A percentile compares a stretch with the other conserved stretches of the same genome.
These are phyloP conservation scores for Monilinia laxa DNA, from an alignment of 2,329 filamentous ascomycete genomes.

Conservation along the genomic window DNA sequence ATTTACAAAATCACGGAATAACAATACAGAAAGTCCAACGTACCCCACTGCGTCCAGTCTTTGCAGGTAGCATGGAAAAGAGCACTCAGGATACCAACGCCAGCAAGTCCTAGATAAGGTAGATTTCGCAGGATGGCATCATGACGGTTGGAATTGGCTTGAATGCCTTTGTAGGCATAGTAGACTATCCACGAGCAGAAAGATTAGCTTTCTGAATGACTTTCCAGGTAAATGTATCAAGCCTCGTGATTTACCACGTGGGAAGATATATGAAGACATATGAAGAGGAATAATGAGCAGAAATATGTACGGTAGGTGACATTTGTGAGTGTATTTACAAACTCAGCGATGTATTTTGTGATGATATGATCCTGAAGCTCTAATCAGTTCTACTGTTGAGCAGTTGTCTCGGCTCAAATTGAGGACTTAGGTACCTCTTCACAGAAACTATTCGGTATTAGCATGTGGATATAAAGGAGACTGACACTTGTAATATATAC, in stretches of 20 bases:
- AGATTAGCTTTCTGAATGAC: neutral
- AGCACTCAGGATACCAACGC: constrained; percentile 45
- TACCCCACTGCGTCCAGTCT: constrained; percentile 49
- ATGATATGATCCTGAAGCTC: constrained; percentile 52
- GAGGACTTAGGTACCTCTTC: constrained; percentile 34
- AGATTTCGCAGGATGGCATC: constrained; percentile 39
- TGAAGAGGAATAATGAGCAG: constrained; percentile 12
- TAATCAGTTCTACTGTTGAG: constrained; percentile 1
- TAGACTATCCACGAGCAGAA: constrained; percentile 26
- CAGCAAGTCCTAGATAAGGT: constrained; percentile 46
- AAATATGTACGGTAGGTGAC: constrained; percentile 47
- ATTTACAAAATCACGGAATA: neutral
- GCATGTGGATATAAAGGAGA: neutral
- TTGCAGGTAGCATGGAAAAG: constrained; percentile 48
- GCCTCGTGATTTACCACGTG: constrained; percentile 23
- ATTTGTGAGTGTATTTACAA: constrained; percentile 54
- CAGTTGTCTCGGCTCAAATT: neutral
- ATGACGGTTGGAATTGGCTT: constrained; percentile 32
- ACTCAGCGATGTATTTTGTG: constrained; percentile 52
- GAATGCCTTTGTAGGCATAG: constrained; percentile 39
- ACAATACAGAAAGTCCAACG: constrained; percentile 23
- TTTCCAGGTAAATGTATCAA: neutral
- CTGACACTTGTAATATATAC: neutral
- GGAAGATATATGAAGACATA: constrained; percentile 20
- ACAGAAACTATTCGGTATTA: constrained; percentile 34